A percentile compares a stretch with the other conserved stretches of the same genome.
phyloP scores from a whole-genome alignment of 2,329 filamentous ascomycete genomes.

The Pseudogymnoascus sp. region DNA sequence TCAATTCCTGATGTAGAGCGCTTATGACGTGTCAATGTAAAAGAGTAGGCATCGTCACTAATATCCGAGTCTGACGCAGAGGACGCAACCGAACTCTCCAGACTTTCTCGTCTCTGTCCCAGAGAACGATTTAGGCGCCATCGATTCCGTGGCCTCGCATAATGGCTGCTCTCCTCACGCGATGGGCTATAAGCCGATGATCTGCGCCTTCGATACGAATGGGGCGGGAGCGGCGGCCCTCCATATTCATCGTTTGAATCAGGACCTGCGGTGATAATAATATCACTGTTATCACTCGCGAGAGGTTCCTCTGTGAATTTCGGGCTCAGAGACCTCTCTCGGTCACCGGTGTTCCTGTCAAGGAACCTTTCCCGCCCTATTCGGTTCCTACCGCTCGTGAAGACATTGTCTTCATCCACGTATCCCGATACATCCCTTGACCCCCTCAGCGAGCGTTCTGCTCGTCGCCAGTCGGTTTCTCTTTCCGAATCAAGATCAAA shows the following conservation, averaged over 20 bases:
- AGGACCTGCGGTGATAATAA: slow-evolving; percentile 2
- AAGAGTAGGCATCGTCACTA: slow-evolving; percentile 4
- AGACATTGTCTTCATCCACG: background rate
- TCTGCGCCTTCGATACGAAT: background rate
- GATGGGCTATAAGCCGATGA: background rate
- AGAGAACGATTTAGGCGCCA: background rate
- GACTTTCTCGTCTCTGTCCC: background rate
- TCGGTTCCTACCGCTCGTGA: background rate
- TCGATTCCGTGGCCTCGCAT: background rate
- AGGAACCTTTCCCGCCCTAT: background rate
- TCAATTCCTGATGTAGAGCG: background rate
- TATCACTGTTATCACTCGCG: slow-evolving; percentile 7
- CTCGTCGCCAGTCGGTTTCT: slow-evolving; percentile 1
- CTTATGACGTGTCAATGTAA: slow-evolving; percentile 2
- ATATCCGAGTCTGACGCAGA: background rate
- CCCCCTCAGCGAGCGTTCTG: background rate
- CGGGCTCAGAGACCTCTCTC: background rate
- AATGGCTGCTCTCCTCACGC: background rate
- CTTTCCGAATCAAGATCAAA: slow-evolving; percentile 3
- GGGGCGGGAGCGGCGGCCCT: background rate
- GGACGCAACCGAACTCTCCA: background rate
- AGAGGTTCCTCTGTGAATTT: background rate
- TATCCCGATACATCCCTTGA: background rate
- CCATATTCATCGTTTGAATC: slow-evolving; percentile 7
- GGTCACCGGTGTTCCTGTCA: background rate